These are phyloP conservation scores for Candida multigemmis DNA, from an alignment of 805 yeast genomes.

Conservation along the genomic window DNA sequence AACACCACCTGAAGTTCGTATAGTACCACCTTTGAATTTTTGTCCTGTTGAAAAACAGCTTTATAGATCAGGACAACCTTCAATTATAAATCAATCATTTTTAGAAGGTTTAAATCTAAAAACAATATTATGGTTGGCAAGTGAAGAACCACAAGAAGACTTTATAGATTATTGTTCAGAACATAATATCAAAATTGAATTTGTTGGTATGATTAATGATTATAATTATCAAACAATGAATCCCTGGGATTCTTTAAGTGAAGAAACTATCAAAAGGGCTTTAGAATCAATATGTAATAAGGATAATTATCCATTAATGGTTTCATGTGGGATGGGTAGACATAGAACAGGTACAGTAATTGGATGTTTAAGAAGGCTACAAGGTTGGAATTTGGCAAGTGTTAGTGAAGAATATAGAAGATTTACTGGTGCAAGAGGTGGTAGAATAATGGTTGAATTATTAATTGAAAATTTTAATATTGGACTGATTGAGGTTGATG, in stretches of 20 bases:
- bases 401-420: constrained; percentile 91
- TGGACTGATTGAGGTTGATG: constrained; percentile 22
- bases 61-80: constrained; percentile 91
- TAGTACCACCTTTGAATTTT: constrained; percentile 91
- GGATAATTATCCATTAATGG: constrained; percentile 74
- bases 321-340: constrained; percentile 98
- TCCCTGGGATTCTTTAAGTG: constrained; percentile 95
- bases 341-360: constrained; percentile 96
- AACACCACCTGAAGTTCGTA: constrained; percentile 52
- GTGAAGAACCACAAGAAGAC: constrained; percentile 90
- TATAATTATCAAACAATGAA: constrained; percentile 39
- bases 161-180: constrained; percentile 73
- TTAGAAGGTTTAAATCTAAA: constrained; percentile 62
- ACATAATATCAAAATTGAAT: constrained; percentile 66
- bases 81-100: constrained; percentile 86
- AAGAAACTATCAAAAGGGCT: constrained; percentile 70
- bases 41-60: constrained; percentile 87
- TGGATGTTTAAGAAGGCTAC: constrained; percentile 85
- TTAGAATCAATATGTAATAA: constrained; percentile 64
- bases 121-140: constrained; percentile 88
- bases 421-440: constrained; percentile 89
- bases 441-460: constrained; percentile 84
- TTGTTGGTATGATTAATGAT: constrained; percentile 75
- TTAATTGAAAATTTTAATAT: constrained; percentile 59
- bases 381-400: constrained; percentile 93